Evolutionary conservation across 495 filamentous ascomycete genomes (phyloP), one percentile per base, ranked within the genome.

Genomic region (Tuber brumale): DNA sequence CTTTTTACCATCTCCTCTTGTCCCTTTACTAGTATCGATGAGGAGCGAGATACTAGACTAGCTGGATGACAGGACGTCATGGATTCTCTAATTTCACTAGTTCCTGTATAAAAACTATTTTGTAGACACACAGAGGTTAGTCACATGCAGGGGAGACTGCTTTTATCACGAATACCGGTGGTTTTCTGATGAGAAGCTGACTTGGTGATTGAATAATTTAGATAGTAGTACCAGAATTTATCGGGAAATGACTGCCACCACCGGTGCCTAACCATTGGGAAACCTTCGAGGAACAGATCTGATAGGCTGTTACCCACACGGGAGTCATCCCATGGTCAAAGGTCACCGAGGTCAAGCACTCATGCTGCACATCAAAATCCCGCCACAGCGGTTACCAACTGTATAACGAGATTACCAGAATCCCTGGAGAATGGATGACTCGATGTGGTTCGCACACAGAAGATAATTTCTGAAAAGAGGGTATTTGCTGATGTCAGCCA

Each of bases 381-480:
- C 57, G 27, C 57, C 27, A 35, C 14, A 5, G 27, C 27, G 27
- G 57, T 18, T 35, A 18, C 27, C 27, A 18, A 66, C 27, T 27
- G 57, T 10, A 61, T 8, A 31, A 14, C 4, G 27, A 18, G 27
- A 35, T 35, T 3, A 31, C 31, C 12, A 35, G 57, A 19, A 66
- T 66, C 57, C 57, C 57, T 66, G 57, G 57, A 66, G 27, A 66
- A 66, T 66, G 57, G 57, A 66, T 66, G 57, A 66, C 57, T 66
- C 57, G 57, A 66, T 35, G 27, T 35, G 57, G 10, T 66, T 19
- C 27, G 57, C 27, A 31, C 27, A 27, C 27, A 35, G 4, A 27
- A 35, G 31, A 66, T 18, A 4, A 31, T 31, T 66, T 61, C 35
- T 35, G 57, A 66, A 66, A 35, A 18, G 27, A 66, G 27, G 57